A percentile compares a stretch with the other conserved stretches of the same genome.
phyloP scores from a whole-genome alignment of 257 asterid species.

The Solanum corneliomulleri region DNA sequence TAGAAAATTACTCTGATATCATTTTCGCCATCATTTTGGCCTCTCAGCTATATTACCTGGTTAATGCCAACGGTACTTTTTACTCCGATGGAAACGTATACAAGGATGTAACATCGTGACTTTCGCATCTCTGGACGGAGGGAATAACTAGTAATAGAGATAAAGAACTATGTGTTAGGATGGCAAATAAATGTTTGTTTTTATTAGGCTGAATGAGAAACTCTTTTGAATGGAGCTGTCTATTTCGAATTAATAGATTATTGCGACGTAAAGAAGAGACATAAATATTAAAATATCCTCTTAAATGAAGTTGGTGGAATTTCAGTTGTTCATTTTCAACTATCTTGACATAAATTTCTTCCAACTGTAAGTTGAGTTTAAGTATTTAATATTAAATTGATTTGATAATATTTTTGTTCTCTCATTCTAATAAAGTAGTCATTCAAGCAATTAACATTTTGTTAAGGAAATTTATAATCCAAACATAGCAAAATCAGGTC shows the following conservation, averaged over 20 bases:
- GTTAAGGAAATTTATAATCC: background rate
- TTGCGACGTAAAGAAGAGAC: background rate
- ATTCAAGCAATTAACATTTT: background rate
- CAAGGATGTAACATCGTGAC: too few species aligned
- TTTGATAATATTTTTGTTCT: background rate
- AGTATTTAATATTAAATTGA: too few species aligned
- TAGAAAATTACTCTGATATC: too few species aligned
- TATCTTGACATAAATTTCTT: background rate
- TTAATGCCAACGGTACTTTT: too few species aligned
- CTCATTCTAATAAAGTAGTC: background rate
- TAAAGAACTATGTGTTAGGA: background rate
- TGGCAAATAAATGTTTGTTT: background rate
- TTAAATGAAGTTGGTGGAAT: background rate
- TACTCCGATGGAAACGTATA: too few species aligned
- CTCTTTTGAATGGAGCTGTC: background rate
- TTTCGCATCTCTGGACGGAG: too few species aligned
- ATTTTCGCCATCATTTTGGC: too few species aligned
- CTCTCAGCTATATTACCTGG: too few species aligned
- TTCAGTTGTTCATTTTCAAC: background rate
- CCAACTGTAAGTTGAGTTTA: background rate
- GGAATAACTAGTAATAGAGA: background rate
- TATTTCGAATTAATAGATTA: background rate
- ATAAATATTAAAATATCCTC: too few species aligned
- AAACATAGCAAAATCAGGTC: background rate
- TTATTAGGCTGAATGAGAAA: background rate